Conservation (phyloP, 495 filamentous ascomycete genomes). For the Xylaria sp. region DNA sequence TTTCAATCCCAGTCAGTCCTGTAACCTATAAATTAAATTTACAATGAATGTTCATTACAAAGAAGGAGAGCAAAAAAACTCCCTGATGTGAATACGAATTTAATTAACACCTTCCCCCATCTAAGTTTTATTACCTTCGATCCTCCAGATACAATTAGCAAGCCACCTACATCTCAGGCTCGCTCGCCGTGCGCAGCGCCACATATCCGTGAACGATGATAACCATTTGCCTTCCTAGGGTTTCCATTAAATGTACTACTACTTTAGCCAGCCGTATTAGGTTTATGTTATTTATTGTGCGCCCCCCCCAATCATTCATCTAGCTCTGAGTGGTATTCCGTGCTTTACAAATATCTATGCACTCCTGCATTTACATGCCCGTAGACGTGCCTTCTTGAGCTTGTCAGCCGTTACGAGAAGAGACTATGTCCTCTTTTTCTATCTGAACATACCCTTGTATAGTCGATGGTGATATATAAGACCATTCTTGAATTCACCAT, state of each 20-base stretch:
- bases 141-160: neutral
- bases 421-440: neutral
- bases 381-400: neutral
- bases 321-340: neutral
- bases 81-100: too few species aligned
- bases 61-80: neutral
- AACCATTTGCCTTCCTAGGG: neutral
- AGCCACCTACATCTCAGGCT: too few species aligned
- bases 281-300: conserved; percentile 14
- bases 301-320: neutral
- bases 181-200: neutral
- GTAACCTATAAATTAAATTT: neutral
- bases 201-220: neutral
- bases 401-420: neutral
- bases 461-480: neutral
- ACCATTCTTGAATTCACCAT: conserved; percentile 9
- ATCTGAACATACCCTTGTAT: conserved; percentile 2
- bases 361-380: conserved; percentile 10
- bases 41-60: neutral
- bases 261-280: neutral
- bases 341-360: conserved; percentile 8
- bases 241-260: neutral
- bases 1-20: neutral
- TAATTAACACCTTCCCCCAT: too few species aligned
- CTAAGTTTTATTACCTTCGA: neutral